These are phyloP conservation scores for Wolfiporia cocos DNA, from an alignment of 1,284 basidiomycete species.

Conservation along the genomic window DNA sequence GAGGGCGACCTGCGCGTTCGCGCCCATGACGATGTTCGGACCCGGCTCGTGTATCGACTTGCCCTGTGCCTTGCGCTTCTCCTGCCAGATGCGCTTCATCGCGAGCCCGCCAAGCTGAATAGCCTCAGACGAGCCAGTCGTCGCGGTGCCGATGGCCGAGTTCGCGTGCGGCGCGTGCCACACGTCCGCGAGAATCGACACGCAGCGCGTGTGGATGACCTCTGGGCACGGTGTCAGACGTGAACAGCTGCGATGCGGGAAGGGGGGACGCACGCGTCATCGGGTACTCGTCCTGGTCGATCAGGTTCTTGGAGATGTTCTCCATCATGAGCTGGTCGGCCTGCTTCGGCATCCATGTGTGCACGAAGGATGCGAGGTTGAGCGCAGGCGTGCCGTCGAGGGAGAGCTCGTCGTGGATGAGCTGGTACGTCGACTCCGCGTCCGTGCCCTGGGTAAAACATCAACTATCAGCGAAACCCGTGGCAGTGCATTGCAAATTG, in stretches of 20 bases:
- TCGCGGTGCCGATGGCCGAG: slow-evolving; percentile 85
- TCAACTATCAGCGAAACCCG: no score
- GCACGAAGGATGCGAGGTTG: slow-evolving; percentile 79
- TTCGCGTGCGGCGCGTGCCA: slow-evolving; percentile 83
- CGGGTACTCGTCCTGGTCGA: slow-evolving; percentile 92
- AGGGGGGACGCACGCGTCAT: slow-evolving; percentile 52
- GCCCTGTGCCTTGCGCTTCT: slow-evolving; percentile 78
- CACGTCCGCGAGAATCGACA: slow-evolving; percentile 85
- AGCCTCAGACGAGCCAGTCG: slow-evolving; percentile 91
- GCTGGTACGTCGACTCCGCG: slow-evolving; percentile 63
- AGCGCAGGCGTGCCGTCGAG: slow-evolving; percentile 76
- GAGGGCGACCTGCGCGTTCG: slow-evolving; percentile 34
- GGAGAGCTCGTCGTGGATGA: slow-evolving; percentile 80
- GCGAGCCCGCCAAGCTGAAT: slow-evolving; percentile 92
- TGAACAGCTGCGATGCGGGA: slow-evolving; percentile 4
- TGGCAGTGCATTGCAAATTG: no score
- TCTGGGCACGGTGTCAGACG: slow-evolving; percentile 31
- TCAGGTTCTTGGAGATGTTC: slow-evolving; percentile 86
- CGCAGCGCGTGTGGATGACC: slow-evolving; percentile 73
- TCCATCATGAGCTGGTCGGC: slow-evolving; percentile 73
- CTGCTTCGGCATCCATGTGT: slow-evolving; percentile 56
- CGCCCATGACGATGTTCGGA: slow-evolving; percentile 39
- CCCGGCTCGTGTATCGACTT: slow-evolving; percentile 84
- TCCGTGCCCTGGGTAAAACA: slow-evolving; percentile 38
- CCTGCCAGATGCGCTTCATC: slow-evolving; percentile 94